phyloP scores from a whole-genome alignment of 1,284 basidiomycete species.

The Austroboletus sp. region DNA sequence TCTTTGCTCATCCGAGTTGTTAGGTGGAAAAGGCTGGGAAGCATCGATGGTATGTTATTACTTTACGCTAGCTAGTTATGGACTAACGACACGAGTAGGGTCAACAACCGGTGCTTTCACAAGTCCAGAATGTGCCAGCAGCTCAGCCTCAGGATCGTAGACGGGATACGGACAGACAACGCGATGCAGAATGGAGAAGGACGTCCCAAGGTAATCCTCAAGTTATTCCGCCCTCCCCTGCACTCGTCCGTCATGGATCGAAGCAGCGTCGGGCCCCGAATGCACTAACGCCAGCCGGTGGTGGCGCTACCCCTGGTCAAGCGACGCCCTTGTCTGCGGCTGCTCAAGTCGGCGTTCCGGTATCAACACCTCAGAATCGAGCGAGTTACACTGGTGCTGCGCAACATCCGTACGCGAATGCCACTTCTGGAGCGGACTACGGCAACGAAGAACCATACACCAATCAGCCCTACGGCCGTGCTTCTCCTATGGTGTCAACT shows the following conservation, averaged over 20 bases:
- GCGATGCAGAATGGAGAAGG: constrained; percentile 37
- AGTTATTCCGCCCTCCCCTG: constrained; percentile 63
- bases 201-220: constrained; percentile 52
- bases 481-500: constrained; percentile 68
- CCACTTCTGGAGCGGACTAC: constrained; percentile 50
- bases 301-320: constrained; percentile 43
- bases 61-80: constrained; percentile 1
- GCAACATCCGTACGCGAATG: constrained; percentile 61
- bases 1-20: constrained; percentile 7
- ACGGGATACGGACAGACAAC: constrained; percentile 51
- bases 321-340: constrained; percentile 61
- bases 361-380: constrained; percentile 47
- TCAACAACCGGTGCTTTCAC: constrained; percentile 54
- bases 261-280: constrained; percentile 56
- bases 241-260: constrained; percentile 65
- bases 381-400: constrained; percentile 40
- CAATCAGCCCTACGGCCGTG: constrained; percentile 55
- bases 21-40: constrained; percentile 93
- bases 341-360: constrained; percentile 66
- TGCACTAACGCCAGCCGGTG: constrained; percentile 48
- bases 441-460: constrained; percentile 45
- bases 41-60: constrained; percentile 56
- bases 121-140: constrained; percentile 52
- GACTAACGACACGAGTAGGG: constrained; percentile 34
- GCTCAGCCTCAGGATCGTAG: constrained; percentile 48